Percentiles rank a stretch among this genome's conserved stretches.
phyloP scores from a whole-genome alignment of 2,329 filamentous ascomycete genomes.

The Zelopaecilomyces penicillatus region DNA sequence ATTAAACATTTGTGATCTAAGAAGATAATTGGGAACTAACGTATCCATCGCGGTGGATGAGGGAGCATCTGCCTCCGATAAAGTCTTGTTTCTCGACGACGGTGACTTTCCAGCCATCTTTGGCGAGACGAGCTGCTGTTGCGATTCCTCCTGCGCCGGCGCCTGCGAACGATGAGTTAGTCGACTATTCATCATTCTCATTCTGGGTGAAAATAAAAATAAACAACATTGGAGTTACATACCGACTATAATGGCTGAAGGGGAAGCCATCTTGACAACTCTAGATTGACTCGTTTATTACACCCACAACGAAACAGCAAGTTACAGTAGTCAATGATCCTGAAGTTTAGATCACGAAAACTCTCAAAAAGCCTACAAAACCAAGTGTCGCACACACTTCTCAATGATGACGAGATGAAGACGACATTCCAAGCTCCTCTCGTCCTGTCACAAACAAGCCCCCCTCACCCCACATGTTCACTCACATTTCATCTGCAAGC shows the following conservation, averaged over 20 bases:
- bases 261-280: not conserved
- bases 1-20: not conserved
- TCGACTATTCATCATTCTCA: too few relatives aligned
- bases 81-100: constrained; percentile 71
- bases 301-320: too few relatives aligned
- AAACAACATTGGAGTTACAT: not conserved
- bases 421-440: too few relatives aligned
- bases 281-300: not conserved
- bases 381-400: too few relatives aligned
- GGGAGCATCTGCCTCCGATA: constrained; percentile 61
- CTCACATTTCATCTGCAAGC: too few relatives aligned
- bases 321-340: too few relatives aligned
- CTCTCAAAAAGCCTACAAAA: too few relatives aligned
- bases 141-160: constrained; percentile 65
- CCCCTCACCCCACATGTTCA: too few relatives aligned
- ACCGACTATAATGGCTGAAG: not conserved
- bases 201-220: not conserved
- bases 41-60: constrained; percentile 50
- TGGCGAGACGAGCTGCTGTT: constrained; percentile 63
- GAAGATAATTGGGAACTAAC: constrained; percentile 26
- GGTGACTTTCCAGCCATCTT: constrained; percentile 62
- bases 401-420: too few relatives aligned
- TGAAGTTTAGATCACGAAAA: too few relatives aligned
- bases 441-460: too few relatives aligned
- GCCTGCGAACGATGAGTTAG: constrained; percentile 29